Evolutionary conservation across 345 rosid species (phyloP).

Genomic region (Adansonia digitata): DNA sequence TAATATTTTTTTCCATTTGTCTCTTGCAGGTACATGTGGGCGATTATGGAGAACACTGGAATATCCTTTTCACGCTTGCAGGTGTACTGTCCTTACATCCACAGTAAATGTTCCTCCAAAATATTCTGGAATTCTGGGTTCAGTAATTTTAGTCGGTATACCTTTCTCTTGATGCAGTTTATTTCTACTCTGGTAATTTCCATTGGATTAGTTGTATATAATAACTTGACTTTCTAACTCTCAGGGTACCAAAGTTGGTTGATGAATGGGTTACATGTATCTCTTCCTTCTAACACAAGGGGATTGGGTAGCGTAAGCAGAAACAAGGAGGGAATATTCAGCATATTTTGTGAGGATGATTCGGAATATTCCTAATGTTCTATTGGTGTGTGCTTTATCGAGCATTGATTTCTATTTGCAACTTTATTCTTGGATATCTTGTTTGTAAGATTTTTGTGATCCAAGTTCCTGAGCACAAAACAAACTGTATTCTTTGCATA

Average conservation of each 20-base stretch:
- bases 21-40: too few relatives aligned
- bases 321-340: constrained; percentile 85
- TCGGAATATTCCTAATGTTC: not conserved
- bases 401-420: not conserved
- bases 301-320: constrained; percentile 66
- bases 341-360: constrained; percentile 59
- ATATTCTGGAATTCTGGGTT: too few relatives aligned
- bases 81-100: too few relatives aligned
- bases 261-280: constrained; percentile 54
- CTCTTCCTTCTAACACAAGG: constrained; percentile 65
- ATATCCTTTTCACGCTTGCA: too few relatives aligned
- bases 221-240: constrained; percentile 14
- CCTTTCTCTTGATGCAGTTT: too few relatives aligned
- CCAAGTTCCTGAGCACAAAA: not conserved
- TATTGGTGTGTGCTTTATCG: not conserved
- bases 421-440: not conserved
- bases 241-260: constrained; percentile 79
- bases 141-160: too few relatives aligned
- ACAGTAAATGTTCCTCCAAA: too few relatives aligned
- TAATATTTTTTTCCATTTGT: too few relatives aligned
- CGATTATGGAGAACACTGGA: too few relatives aligned
- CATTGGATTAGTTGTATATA: constrained; percentile 5
- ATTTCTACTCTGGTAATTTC: too few relatives aligned
- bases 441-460: not conserved
- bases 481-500: not conserved